Percentiles rank a stretch among this genome's conserved stretches.
Conservation (phyloP, 106 monocot genomes). For the Dendrobium catenatum region DNA sequence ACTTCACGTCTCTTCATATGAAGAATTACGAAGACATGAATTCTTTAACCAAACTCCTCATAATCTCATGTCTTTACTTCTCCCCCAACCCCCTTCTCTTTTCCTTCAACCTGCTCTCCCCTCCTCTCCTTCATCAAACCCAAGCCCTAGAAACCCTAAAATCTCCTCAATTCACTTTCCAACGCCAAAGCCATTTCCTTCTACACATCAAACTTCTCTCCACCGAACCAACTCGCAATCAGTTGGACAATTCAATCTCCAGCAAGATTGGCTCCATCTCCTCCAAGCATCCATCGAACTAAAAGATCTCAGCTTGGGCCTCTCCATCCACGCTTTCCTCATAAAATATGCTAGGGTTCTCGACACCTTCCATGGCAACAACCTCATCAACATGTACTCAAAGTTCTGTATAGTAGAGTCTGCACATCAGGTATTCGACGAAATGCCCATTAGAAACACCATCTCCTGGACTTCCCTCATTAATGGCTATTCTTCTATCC, state of each 20-base stretch:
- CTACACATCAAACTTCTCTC: background rate
- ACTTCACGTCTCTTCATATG: no score
- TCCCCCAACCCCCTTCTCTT: background rate
- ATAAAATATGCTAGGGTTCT: background rate
- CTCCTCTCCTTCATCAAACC: background rate
- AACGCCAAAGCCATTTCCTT: background rate
- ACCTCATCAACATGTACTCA: conserved; percentile 20
- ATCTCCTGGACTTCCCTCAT: conserved; percentile 20
- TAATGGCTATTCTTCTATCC: background rate
- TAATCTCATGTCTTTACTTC: background rate
- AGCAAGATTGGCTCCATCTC: conserved; percentile 11
- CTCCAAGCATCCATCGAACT: conserved; percentile 14
- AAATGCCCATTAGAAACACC: conserved; percentile 14
- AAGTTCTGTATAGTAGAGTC: conserved; percentile 8
- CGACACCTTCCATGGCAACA: conserved; percentile 12
- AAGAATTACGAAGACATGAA: no score
- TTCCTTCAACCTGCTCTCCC: background rate
- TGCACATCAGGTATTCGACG: conserved; percentile 12
- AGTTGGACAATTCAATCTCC: background rate
- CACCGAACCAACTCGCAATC: background rate
- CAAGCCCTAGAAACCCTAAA: background rate
- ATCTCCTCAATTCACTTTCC: background rate
- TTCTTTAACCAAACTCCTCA: background rate
- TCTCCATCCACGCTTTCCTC: conserved; percentile 17
- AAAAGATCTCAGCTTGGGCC: conserved; percentile 8